A percentile compares a stretch with the other conserved stretches of the same genome.
Conservation (phyloP, 164 flowering plant species). For the Stephania cephalantha region DNA sequence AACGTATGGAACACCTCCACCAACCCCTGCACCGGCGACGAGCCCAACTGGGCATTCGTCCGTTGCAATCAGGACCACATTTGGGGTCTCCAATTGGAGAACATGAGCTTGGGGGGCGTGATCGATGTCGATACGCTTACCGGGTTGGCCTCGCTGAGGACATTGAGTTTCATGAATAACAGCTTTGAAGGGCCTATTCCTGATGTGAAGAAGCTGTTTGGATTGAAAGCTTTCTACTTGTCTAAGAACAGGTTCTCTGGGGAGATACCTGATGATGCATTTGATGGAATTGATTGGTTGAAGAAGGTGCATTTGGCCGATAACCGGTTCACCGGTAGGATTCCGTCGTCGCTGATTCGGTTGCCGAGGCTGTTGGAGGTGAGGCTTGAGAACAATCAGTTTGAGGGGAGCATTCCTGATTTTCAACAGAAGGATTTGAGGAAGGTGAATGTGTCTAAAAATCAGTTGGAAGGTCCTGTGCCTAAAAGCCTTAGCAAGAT, state of each 20-base stretch:
- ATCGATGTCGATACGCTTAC: constrained; percentile 34
- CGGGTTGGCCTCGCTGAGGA: constrained; percentile 28
- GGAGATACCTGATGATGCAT: constrained; percentile 41
- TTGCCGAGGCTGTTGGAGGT: constrained; percentile 41
- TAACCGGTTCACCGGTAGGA: constrained; percentile 45
- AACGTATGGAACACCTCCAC: constrained; percentile 29
- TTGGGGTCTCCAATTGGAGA: constrained; percentile 52
- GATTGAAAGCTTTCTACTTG: constrained; percentile 36
- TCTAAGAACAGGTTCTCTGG: constrained; percentile 56
- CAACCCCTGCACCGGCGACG: constrained; percentile 31
- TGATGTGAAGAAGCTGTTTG: constrained; percentile 24
- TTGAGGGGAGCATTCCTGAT: constrained; percentile 54
- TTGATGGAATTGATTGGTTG: constrained; percentile 44
- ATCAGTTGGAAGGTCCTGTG: constrained; percentile 51
- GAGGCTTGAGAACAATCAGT: constrained; percentile 43
- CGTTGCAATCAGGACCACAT: constrained; percentile 34
- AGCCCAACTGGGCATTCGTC: constrained; percentile 55
- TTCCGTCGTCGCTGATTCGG: constrained; percentile 43
- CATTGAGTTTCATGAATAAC: constrained; percentile 53
- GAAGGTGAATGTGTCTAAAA: constrained; percentile 38
- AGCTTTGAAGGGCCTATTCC: constrained; percentile 61
- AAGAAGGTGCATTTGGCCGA: constrained; percentile 35
- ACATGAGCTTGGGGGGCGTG: constrained; percentile 42
- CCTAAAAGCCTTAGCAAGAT: constrained; percentile 33
- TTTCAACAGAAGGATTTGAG: constrained; percentile 29